phyloP scores from a whole-genome alignment of 2,329 filamentous ascomycete species.

The Monosporascus sp. region DNA sequence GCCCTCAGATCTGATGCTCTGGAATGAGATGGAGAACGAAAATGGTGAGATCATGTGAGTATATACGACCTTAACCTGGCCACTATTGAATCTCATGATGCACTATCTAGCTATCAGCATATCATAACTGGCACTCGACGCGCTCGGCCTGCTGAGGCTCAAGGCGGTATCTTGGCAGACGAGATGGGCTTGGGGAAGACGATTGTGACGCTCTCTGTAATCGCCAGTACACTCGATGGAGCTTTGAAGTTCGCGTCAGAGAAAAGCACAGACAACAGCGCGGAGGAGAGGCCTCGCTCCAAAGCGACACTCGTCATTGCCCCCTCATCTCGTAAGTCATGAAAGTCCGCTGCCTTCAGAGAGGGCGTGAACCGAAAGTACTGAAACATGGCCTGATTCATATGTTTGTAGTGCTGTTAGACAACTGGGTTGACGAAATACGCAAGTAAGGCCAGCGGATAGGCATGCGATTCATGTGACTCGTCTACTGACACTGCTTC shows the following conservation, averaged over 20 bases:
- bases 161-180: constrained; percentile 11
- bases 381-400: too few relatives aligned
- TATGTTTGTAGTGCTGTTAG: constrained; percentile 3
- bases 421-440: constrained; percentile 8
- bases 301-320: constrained; percentile 6
- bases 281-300: neutral
- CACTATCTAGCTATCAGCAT: constrained; percentile 5
- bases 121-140: constrained; percentile 4
- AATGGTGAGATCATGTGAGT: constrained; percentile 3
- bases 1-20: constrained; percentile 4
- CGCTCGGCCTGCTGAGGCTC: constrained; percentile 2
- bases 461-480: neutral
- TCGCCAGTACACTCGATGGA: constrained; percentile 3
- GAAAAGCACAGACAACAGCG: neutral
- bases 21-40: constrained; percentile 4
- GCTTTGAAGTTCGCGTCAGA: constrained; percentile 1
- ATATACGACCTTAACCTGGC: neutral
- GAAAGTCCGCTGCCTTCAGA: too few relatives aligned
- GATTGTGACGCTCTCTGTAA: constrained; percentile 4
- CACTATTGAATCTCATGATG: neutral
- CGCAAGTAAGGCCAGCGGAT: constrained; percentile 2
- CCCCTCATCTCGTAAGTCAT: constrained; percentile 6
- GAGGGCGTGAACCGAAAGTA: too few relatives aligned
- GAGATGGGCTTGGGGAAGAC: constrained; percentile 12
- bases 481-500: neutral